Conservation (phyloP, 495 filamentous ascomycete species). For the Talaromyces ruber region DNA sequence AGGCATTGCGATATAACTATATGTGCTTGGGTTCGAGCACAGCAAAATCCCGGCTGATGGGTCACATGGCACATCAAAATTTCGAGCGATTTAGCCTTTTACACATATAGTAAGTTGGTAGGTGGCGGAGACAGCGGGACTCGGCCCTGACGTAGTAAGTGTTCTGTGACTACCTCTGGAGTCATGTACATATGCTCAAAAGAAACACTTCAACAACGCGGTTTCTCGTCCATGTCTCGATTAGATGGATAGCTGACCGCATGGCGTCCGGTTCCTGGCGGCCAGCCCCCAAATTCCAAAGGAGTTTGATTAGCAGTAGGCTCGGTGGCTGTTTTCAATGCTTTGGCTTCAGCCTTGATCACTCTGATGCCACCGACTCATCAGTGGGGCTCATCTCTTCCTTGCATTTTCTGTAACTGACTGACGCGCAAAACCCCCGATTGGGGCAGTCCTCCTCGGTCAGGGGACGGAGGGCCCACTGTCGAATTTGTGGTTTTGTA, state of each 20-base stretch:
- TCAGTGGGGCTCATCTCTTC: not conserved
- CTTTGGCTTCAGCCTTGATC: not conserved
- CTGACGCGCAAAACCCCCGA: not conserved
- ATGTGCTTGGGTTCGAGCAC: not conserved
- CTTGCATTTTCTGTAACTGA: conserved; percentile 1
- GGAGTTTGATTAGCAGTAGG: not conserved
- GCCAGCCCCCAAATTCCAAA: not conserved
- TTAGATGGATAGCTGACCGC: not conserved
- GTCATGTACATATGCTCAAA: not conserved
- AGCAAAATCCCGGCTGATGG: not conserved
- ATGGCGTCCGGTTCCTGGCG: not conserved
- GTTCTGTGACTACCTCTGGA: too few relatives aligned
- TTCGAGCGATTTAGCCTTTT: not conserved
- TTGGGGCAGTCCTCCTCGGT: not conserved
- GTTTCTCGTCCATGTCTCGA: not conserved
- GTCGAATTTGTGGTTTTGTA: too few relatives aligned
- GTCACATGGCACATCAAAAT: conserved; percentile 3
- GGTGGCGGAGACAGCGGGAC: not conserved
- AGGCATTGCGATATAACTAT: too few relatives aligned
- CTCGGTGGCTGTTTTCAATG: not conserved
- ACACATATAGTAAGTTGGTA: too few relatives aligned
- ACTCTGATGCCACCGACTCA: not conserved
- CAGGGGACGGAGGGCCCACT: not conserved
- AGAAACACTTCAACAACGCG: not conserved
- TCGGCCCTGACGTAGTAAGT: not conserved